Evolutionary conservation across 2,329 filamentous ascomycete species (phyloP).

Genomic region (Ceratocystis harringtonii): DNA sequence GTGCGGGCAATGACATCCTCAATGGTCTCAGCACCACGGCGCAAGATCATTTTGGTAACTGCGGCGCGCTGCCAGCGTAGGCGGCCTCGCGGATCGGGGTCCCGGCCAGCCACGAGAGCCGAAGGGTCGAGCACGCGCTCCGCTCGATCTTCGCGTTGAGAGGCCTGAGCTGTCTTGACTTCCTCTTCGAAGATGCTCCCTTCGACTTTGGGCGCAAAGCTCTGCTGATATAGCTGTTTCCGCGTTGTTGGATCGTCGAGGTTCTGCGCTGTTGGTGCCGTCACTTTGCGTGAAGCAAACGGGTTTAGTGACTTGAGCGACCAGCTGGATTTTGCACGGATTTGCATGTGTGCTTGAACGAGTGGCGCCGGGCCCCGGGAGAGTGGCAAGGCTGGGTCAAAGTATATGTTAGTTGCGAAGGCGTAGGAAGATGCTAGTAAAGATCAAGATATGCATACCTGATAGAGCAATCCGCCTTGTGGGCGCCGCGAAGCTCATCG

Average conservation of each 20-base stretch:
- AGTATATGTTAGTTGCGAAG: constrained; percentile 18
- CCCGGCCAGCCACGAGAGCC: constrained; percentile 30
- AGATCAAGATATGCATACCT: constrained; percentile 13
- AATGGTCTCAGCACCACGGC: constrained; percentile 36
- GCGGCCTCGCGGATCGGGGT: constrained; percentile 60
- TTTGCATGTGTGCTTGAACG: constrained; percentile 27
- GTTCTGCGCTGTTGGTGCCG: constrained; percentile 23
- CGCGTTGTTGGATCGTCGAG: constrained; percentile 31
- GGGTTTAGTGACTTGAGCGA: constrained; percentile 27
- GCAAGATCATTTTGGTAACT: constrained; percentile 59
- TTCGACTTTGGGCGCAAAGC: constrained; percentile 30
- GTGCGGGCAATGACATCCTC: constrained; percentile 51
- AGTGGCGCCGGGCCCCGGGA: constrained; percentile 18
- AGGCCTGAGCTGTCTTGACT: constrained; percentile 27
- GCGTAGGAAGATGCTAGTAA: constrained; percentile 11
- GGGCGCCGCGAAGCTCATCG: constrained; percentile 20
- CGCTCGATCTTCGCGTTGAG: constrained; percentile 24
- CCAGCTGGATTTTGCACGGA: constrained; percentile 30
- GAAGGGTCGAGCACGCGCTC: constrained; percentile 16
- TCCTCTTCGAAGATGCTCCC: constrained; percentile 51
- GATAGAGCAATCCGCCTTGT: constrained; percentile 18
- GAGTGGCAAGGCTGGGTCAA: constrained; percentile 12
- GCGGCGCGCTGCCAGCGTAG: constrained; percentile 70
- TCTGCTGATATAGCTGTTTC: constrained; percentile 28
- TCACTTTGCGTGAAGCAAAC: constrained; percentile 17